A percentile compares a stretch with the other conserved stretches of the same genome.
These are phyloP conservation scores for Phytophthora agathidicida DNA, from an alignment of 352 stramenopile genomes.

Conservation along the genomic window DNA sequence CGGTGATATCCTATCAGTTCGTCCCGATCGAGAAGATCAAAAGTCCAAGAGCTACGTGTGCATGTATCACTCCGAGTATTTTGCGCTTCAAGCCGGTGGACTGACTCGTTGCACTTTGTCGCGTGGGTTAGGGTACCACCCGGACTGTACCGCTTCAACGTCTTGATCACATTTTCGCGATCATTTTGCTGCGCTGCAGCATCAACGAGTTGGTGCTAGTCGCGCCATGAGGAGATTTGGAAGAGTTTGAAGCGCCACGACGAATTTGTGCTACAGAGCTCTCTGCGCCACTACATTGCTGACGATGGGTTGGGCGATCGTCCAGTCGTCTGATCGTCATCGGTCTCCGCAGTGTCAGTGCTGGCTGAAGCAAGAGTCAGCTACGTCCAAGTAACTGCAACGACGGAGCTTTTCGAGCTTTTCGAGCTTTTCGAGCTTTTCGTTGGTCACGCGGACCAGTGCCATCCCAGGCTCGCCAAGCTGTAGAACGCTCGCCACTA, in stretches of 20 bases:
- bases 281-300: neutral
- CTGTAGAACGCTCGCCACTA: no score
- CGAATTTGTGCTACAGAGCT: neutral
- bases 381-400: no score
- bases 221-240: slow-evolving; percentile 5
- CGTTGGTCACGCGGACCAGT: slow-evolving; percentile 7
- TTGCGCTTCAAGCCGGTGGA: slow-evolving; percentile 2
- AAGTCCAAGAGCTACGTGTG: neutral
- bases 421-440: no score
- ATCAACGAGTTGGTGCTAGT: slow-evolving; percentile 3
- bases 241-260: slow-evolving; percentile 1
- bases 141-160: neutral
- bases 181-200: slow-evolving; percentile 13
- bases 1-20: neutral
- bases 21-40: neutral
- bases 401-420: neutral
- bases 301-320: slow-evolving; percentile 15
- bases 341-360: neutral
- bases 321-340: slow-evolving; percentile 19
- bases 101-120: slow-evolving; percentile 23
- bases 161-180: slow-evolving; percentile 1
- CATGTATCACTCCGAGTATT: no score
- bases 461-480: no score
- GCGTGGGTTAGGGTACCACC: slow-evolving; percentile 7
- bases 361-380: no score